A percentile compares a stretch with the other conserved stretches of the same genome.
phyloP scores from a whole-genome alignment of 768 basidiomycete species.

The Tulasnella sp. region DNA sequence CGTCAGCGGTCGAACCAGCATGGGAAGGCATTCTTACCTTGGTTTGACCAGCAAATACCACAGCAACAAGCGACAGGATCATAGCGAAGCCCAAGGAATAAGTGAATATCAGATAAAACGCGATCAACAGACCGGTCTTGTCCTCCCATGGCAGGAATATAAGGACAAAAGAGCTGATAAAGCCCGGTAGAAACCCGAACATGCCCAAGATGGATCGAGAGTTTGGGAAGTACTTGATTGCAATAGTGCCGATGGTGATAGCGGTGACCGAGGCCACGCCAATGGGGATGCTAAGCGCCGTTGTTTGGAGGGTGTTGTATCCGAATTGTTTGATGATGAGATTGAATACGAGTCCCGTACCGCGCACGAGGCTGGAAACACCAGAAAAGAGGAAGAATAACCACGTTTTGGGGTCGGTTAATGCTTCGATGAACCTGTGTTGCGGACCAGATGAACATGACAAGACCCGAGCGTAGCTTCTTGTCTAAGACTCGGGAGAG shows the following conservation, averaged over 20 bases:
- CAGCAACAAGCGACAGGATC: too few species aligned
- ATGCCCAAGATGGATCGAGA: not conserved
- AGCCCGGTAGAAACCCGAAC: not conserved
- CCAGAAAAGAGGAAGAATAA: not conserved
- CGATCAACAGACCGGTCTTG: conserved; percentile 16
- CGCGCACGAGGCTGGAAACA: not conserved
- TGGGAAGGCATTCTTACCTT: too few species aligned
- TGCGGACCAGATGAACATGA: too few species aligned
- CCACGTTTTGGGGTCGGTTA: not conserved
- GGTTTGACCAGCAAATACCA: too few species aligned
- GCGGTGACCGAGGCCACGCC: not conserved
- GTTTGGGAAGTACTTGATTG: not conserved
- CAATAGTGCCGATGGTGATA: not conserved
- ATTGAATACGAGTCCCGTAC: not conserved
- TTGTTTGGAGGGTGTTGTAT: conserved; percentile 7
- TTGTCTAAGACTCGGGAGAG: too few species aligned
- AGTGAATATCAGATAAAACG: not conserved
- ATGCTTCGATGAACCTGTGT: not conserved
- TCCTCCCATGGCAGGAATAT: conserved; percentile 1
- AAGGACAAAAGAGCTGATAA: not conserved
- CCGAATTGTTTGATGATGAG: not conserved
- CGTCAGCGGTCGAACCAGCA: too few species aligned
- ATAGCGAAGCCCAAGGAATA: not conserved
- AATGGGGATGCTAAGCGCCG: conserved; percentile 16
- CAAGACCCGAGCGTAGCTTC: too few species aligned